Base-by-base conservation (phyloP, 495 filamentous ascomycete genomes). In the Trypethelium eluteriae region DNA sequence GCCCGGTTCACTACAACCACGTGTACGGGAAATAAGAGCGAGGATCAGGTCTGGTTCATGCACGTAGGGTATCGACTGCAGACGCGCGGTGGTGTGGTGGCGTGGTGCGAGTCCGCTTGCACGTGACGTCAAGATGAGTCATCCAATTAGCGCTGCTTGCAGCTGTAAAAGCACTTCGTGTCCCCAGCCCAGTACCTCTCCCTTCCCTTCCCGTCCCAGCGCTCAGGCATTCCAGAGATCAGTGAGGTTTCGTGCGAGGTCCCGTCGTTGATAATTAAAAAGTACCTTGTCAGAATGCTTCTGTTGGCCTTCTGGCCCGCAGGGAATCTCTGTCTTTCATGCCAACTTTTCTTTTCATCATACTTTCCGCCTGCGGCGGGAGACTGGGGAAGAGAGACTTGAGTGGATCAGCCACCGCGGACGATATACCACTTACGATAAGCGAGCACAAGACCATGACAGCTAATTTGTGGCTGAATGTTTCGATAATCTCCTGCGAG, bases 231-330 rank as follows among this genome's bases (percentile, higher is more conserved):
- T 77, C 79, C 74, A 76, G 73, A 74, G 77, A 77, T 74, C 76
- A 76, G 75, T 80, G 78, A 80, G 76, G 78, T 79, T 75, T 74
- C 75, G 76, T 80, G 78, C 76, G 78, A 80, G 78, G 74, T 76
- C 73, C 74, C 73, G 75, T 79, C 78, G 75, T 80, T 79, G 78
- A 78, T 80, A 79, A 78, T 80, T 80, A 76, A 80, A 80, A 80
- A 80, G 78, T 80, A 79, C 70, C 25, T 25, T 73, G 74, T 73
- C 78, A 76, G 71, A 73, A 73, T 78, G 75, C 41, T 44, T 44
- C 41, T 44, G 41, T 44, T 44, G 41, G 41, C 14, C 41, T 44
- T 44, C 41, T 7, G 41, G 14, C 14, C 41, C 7, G 41, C 41
- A 44, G 41, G 41, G 41, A 44, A 44, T 44, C 14, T 44, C 14